Evolutionary conservation across 2,329 filamentous ascomycete species (phyloP), one percentile per base, ranked within the genome.

Genomic region (Aspergillus piperis): DNA sequence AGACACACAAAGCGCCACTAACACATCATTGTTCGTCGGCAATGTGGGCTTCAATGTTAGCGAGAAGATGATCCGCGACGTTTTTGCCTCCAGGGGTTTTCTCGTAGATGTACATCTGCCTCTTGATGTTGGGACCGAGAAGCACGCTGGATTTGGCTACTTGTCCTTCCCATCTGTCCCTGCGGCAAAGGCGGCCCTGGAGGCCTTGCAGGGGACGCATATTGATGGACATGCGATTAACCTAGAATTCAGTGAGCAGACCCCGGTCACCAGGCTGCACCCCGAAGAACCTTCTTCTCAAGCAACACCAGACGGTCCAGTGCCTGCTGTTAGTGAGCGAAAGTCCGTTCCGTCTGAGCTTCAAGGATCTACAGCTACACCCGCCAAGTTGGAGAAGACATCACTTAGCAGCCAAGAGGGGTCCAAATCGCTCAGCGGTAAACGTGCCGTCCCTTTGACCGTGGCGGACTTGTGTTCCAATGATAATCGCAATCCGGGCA

Each of bases 201-300:
- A 73, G 42, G 72, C 70, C 25, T 62, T 79, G 19, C 75, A 76
- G 59, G 74, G 76, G 30, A 61, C 66, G 13, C 59, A 70, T 57
- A 74, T 79, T 62, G 74, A 77, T 63, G 76, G 75, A 2, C 74
- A 77, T 51, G 70, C 73, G 6, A 74, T 78, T 54, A 78, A 78
- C 59, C 65, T 79, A 23, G 76, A 78, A 58, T 73, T 72, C 54
- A 75, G 72, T 57, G 69, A 77, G 47, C 66, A 66, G 58, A 55
- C 64, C 7, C 68, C 71, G 2, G 70, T 72, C 54, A 50, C 62
- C 19, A 44, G 39, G 36, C 36, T 69, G 27, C 48, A 6, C 19
- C 19, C 49, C 36, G 41, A 41, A 8, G 36, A 42, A 23, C 6
- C 41, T 15, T 11, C 5, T 10, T 36, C 56, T 10, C n/a, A 48